Percentiles rank a stretch among this genome's conserved stretches.
These are phyloP conservation scores for Nitzschia sp. DNA, from an alignment of 108 stramenopile species.

Conservation along the genomic window DNA sequence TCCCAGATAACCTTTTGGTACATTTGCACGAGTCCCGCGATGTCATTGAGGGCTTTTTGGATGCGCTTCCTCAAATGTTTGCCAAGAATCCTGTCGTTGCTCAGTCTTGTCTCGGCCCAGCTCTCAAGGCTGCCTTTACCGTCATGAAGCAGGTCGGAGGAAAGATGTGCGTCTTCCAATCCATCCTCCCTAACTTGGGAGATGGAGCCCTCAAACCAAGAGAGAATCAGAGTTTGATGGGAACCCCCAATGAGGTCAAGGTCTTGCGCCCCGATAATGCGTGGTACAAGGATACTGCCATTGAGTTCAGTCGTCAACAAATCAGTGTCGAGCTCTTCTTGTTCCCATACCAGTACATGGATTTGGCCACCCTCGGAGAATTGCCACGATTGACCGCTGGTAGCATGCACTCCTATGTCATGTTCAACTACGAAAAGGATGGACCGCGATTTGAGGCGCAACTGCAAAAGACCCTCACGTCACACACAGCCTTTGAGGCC, in stretches of 20 bases:
- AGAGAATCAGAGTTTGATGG: slow-evolving; percentile 91
- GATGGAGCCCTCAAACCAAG: slow-evolving; percentile 86
- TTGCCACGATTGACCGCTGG: slow-evolving; percentile 90
- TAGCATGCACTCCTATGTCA: slow-evolving; percentile 87
- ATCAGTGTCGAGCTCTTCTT: slow-evolving; percentile 96
- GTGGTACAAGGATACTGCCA: slow-evolving; percentile 94
- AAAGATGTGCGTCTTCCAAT: slow-evolving; percentile 93
- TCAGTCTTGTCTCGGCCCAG: slow-evolving; percentile 86
- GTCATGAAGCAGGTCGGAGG: slow-evolving; percentile 96
- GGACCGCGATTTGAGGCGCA: slow-evolving; percentile 83
- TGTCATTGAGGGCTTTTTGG: slow-evolving; percentile 89
- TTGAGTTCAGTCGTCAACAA: slow-evolving; percentile 94
- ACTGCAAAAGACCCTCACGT: slow-evolving; percentile 72
- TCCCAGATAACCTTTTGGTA: slow-evolving; percentile 94
- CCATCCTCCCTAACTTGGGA: slow-evolving; percentile 87
- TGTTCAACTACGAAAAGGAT: slow-evolving; percentile 74
- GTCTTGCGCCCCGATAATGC: slow-evolving; percentile 76
- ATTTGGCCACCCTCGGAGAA: slow-evolving; percentile 85
- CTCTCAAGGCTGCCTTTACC: slow-evolving; percentile 92
- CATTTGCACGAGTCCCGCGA: slow-evolving; percentile 86
- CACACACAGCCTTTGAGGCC: slow-evolving; percentile 92
- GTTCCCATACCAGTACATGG: slow-evolving; percentile 88
- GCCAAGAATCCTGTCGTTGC: slow-evolving; percentile 47
- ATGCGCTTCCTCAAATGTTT: slow-evolving; percentile 93
- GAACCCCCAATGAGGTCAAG: slow-evolving; percentile 89